Percentiles rank a stretch among this genome's conserved stretches.
Evolutionary conservation across 2,329 filamentous ascomycete species (phyloP).

Genomic region (Colletotrichum filicis): DNA sequence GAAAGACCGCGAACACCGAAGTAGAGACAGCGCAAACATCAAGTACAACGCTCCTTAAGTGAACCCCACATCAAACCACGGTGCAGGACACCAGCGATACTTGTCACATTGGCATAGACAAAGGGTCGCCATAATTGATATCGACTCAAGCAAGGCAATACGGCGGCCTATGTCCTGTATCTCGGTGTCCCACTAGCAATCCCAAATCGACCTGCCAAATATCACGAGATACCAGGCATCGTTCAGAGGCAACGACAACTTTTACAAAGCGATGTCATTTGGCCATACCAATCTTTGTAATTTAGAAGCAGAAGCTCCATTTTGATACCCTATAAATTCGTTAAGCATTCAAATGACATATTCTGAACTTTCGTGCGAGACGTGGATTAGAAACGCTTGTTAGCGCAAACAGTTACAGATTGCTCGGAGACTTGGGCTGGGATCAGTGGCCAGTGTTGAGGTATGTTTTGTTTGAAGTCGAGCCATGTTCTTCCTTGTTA

Average conservation of each 20-base stretch:
- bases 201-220: not conserved
- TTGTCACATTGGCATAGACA: not conserved
- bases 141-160: no score
- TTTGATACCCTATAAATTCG: constrained; percentile 1
- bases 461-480: not conserved
- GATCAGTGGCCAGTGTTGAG: not conserved
- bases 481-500: not conserved
- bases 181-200: not conserved
- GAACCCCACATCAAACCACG: not conserved
- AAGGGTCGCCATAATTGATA: not conserved
- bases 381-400: not conserved
- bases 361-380: not conserved
- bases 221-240: no score
- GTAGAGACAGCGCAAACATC: not conserved
- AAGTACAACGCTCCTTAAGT: not conserved
- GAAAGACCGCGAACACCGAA: not conserved
- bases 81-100: not conserved
- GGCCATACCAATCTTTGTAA: not conserved
- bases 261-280: not conserved
- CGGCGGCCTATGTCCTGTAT: not conserved
- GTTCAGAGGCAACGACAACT: no score
- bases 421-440: not conserved
- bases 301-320: not conserved
- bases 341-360: not conserved
- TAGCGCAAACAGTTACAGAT: not conserved